Base-by-base conservation (phyloP, 2,329 filamentous ascomycete species). In the Claviceps quebecensis region DNA sequence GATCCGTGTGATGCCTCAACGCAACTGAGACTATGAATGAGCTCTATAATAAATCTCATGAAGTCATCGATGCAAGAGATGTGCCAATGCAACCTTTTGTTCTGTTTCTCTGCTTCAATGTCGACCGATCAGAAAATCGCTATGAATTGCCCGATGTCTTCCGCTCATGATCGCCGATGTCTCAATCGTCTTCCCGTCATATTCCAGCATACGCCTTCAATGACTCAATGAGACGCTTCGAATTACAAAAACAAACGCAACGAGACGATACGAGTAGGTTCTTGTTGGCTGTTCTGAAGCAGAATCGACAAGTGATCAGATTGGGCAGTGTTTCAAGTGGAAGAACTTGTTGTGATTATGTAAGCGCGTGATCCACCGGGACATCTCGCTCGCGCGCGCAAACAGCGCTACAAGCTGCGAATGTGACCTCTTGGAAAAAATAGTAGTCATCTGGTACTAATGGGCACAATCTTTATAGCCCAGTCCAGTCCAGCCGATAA, bases 351-450 rank as follows among this genome's bases (percentile, higher is more conserved):
- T 14, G 19, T 44, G 49, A 46, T 50, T 50, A 50, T 16, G 43
- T 50, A 50, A 50, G 43, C 37, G 1, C n/a, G 26, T 34, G 23
- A 5, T 46, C 34, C 29, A 50, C 48, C 48, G 40, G 45, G 53
- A 43, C 44, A 53, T 26, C 11, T 8, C 23, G 53, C 52, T 56
- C 56, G 49, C 22, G 56, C 61, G 59, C 61, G 59, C 38, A 34
- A 48, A 60, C 59, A 48, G 61, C 58, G 59, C 58, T 61, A 60
- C 47, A 50, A 38, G 39, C 48, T 50, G 19, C 58, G 56, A 55
- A 53, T 52, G 55, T 56, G 58, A 56, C 50, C 57, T 55, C 56
- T 17, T 14, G 7, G 58, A 63, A 59, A 60, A 60, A 56, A 51
- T 47, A 53, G 57, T 55, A 48, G 43, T 47, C 52, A 46, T 39